phyloP scores from a whole-genome alignment of 352 stramenopile genomes.

The Globisporangium splendens region DNA sequence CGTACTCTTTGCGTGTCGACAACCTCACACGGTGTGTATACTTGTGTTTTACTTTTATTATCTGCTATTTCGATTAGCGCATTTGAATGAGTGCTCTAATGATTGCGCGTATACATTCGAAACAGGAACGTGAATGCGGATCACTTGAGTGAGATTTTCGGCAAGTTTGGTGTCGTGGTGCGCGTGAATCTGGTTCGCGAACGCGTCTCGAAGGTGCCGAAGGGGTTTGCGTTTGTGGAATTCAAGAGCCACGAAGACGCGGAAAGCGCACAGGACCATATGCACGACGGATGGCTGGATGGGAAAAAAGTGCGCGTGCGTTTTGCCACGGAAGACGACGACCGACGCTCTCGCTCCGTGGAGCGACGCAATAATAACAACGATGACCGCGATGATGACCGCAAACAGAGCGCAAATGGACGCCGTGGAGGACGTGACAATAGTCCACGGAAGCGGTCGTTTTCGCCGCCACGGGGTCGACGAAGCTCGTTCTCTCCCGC shows the following conservation, averaged over 20 bases:
- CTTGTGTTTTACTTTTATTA: no score
- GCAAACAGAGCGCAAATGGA: constrained; percentile 3
- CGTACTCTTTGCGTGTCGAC: constrained; percentile 56
- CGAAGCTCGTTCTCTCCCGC: constrained; percentile 6
- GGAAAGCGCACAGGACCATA: constrained; percentile 56
- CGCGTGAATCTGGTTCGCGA: constrained; percentile 47
- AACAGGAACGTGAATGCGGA: constrained; percentile 73
- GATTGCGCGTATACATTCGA: neutral
- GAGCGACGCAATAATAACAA: neutral
- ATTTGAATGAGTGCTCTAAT: neutral
- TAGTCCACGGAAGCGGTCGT: constrained; percentile 4
- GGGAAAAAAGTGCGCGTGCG: constrained; percentile 71
- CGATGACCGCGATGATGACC: neutral
- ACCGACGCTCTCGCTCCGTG: constrained; percentile 1
- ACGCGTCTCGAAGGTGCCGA: constrained; percentile 21
- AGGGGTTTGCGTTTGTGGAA: constrained; percentile 46
- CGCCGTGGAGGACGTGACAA: constrained; percentile 11
- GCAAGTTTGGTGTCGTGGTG: constrained; percentile 74
- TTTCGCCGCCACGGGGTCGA: constrained; percentile 9
- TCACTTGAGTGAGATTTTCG: constrained; percentile 83
- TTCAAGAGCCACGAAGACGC: constrained; percentile 55
- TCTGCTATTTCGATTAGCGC: no score
- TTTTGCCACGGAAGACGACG: constrained; percentile 11
- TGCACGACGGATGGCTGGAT: constrained; percentile 85
- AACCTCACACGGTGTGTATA: constrained; percentile 64